Conservation (phyloP, 2,329 filamentous ascomycete species). For the Alternaria arborescens region DNA sequence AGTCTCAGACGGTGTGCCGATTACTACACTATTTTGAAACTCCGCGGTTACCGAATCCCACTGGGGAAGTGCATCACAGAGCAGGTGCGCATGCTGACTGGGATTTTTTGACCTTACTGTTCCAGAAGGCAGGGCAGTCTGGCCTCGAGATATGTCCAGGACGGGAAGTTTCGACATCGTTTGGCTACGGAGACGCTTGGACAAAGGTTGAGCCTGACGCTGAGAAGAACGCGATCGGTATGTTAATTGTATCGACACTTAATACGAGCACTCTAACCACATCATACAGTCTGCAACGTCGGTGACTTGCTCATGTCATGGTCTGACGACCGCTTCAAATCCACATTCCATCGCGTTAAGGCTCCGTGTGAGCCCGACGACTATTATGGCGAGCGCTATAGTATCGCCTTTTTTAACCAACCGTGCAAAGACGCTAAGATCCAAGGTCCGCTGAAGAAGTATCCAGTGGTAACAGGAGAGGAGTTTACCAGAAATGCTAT, state of each 20-base stretch:
- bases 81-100: constrained; percentile 72
- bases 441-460: constrained; percentile 69
- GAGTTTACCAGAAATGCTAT: constrained; percentile 68
- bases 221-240: constrained; percentile 28
- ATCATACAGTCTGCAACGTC: constrained; percentile 69
- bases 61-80: constrained; percentile 61
- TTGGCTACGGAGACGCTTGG: constrained; percentile 68
- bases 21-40: constrained; percentile 64
- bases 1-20: constrained; percentile 63
- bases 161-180: constrained; percentile 66
- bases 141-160: constrained; percentile 73
- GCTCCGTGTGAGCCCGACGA: constrained; percentile 63
- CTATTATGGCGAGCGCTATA: constrained; percentile 69
- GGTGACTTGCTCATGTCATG: constrained; percentile 73
- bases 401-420: constrained; percentile 73
- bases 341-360: constrained; percentile 71
- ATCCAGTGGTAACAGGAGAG: constrained; percentile 66
- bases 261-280: not conserved
- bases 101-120: constrained; percentile 69
- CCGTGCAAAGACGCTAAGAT: constrained; percentile 66
- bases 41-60: constrained; percentile 45
- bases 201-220: constrained; percentile 63
- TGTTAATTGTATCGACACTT: not conserved
- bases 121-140: constrained; percentile 67
- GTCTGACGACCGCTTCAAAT: constrained; percentile 73